phyloP scores from a whole-genome alignment of 2,329 filamentous ascomycete genomes.

The Hypoxylon sp. region DNA sequence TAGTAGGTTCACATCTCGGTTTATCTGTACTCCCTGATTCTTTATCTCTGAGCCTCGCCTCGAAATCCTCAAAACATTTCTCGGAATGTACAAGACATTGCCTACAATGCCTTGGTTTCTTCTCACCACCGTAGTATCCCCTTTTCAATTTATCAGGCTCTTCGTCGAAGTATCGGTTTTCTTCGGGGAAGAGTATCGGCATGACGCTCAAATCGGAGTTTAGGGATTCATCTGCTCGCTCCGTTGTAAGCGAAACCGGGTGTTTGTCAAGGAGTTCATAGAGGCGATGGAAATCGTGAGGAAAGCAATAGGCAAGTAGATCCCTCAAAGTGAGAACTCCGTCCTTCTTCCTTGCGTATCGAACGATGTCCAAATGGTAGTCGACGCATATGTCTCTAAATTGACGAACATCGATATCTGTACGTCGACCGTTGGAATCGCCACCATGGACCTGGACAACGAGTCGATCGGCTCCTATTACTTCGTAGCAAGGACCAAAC shows the following conservation, averaged over 20 bases:
- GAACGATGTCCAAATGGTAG: conserved; percentile 33
- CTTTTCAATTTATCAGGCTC: too few relatives aligned
- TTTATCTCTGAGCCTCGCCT: conserved; percentile 14
- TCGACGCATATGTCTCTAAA: conserved; percentile 6
- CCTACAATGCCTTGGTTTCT: neutral
- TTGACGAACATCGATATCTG: too few relatives aligned
- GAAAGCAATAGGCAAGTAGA: conserved; percentile 34
- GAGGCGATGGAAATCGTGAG: conserved; percentile 13
- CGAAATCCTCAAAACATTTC: conserved; percentile 29
- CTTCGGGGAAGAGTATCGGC: conserved; percentile 20
- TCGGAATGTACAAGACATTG: conserved; percentile 26
- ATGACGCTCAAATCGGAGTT: conserved; percentile 1
- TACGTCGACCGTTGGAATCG: neutral
- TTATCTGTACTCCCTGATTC: neutral
- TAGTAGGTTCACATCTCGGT: neutral
- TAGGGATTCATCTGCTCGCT: neutral
- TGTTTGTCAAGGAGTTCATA: conserved; percentile 21
- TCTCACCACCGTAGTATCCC: neutral
- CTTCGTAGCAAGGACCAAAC: conserved; percentile 29
- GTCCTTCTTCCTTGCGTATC: conserved; percentile 22
- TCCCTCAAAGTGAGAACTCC: conserved; percentile 29
- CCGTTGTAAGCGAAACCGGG: neutral
- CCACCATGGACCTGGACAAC: conserved; percentile 7
- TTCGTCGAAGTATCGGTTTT: neutral
- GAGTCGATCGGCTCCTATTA: conserved; percentile 8